Evolutionary conservation across 495 filamentous ascomycete genomes (phyloP), one percentile per base, ranked within the genome.

Genomic region (Letharia columbiana): DNA sequence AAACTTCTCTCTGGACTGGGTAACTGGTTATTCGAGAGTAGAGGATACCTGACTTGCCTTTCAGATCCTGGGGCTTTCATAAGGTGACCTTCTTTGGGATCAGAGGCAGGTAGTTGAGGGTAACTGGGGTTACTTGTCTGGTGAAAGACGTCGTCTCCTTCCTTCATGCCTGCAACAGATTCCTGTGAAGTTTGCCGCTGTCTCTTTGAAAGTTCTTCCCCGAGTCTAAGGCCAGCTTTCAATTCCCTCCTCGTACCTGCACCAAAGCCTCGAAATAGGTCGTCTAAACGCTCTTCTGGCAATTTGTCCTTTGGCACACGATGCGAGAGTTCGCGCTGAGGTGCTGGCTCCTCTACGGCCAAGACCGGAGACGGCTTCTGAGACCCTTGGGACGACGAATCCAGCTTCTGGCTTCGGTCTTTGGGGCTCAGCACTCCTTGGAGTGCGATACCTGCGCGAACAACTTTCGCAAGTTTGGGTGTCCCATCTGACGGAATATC

Each of bases 361-460:
- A 65, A 33, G 13, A n/a, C 8, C 28, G 62, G 18, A 47, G 57
- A 44, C 20, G 23, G 31, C n/a, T 59, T 61, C 52, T 37, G 33
- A 59, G 31, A 28, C 54, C 17, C 47, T 39, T 64, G 62, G 31
- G 66, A 70, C 35, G 62, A 56, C n/a, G 58, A 70, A 54, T 23
- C 54, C 11, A 67, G 58, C 54, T 40, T 68, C 40, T 39, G 50
- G 54, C 44, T 60, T 33, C 58, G 60, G 31, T 57, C 41, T 39
- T 66, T 67, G 49, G 72, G 73, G n/a, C 60, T 69, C n/a, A 84
- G 71, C 9, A 79, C 74, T 47, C 76, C 76, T 66, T 80, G 77
- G 17, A 85, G 75, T 18, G 77, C 80, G 44, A 79, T 75, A 8
- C 81, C 81, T 40, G 77, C 77, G 39, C 79, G 76, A 41, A 83